Percentiles rank a stretch among this genome's conserved stretches.
Evolutionary conservation across 148 eudicot genomes (phyloP).

Genomic region (Dysphania ambrosioides): DNA sequence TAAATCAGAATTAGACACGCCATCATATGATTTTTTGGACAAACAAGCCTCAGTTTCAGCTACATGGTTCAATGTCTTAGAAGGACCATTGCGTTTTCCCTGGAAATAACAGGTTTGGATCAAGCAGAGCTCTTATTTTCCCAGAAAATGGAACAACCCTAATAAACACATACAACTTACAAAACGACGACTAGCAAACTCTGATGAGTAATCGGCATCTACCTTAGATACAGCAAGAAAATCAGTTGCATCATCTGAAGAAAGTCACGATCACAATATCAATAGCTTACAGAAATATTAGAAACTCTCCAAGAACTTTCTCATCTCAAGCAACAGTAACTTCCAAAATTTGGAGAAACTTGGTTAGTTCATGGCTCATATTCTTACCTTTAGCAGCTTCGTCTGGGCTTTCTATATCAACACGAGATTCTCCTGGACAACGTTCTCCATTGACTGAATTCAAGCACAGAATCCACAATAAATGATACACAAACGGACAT

Average conservation of each 20-base stretch:
- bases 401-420: constrained; percentile 23
- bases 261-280: constrained; percentile 11
- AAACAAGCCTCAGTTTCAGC: constrained; percentile 31
- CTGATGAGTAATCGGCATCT: constrained; percentile 29
- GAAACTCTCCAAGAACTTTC: not conserved
- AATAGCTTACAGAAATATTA: not conserved
- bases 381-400: constrained; percentile 33
- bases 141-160: constrained; percentile 18
- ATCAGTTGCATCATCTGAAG: constrained; percentile 46
- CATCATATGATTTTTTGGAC: constrained; percentile 29
- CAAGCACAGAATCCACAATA: constrained; percentile 13
- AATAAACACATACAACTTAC: constrained; percentile 82
- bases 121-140: constrained; percentile 31
- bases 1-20: constrained; percentile 31
- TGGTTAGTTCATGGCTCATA: constrained; percentile 23
- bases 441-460: constrained; percentile 55
- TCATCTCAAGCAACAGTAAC: not conserved
- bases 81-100: constrained; percentile 64
- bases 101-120: constrained; percentile 35
- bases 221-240: constrained; percentile 26
- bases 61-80: constrained; percentile 37
- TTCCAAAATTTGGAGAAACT: not conserved
- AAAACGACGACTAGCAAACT: constrained; percentile 46
- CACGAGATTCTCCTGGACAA: constrained; percentile 38
- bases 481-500: not conserved